Percentiles rank a stretch among this genome's conserved stretches.
phyloP scores from a whole-genome alignment of 2,329 filamentous ascomycete genomes.

The Cryphonectria parasitica region DNA sequence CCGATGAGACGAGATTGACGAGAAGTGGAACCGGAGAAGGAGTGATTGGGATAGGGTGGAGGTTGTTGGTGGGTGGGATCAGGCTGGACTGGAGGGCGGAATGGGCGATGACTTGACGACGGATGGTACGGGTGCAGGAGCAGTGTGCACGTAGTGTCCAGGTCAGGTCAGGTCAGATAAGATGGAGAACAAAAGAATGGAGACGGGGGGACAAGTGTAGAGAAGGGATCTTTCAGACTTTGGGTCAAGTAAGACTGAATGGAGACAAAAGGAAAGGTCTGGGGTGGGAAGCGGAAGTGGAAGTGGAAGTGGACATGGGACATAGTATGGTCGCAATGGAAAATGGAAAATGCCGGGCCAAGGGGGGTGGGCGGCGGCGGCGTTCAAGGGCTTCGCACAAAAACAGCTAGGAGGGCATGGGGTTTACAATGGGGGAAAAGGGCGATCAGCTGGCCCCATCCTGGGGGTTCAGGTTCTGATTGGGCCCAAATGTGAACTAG shows the following conservation, averaged over 20 bases:
- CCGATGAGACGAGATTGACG: slow-evolving; percentile 1
- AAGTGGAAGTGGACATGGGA: neutral
- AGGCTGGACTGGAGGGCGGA: neutral
- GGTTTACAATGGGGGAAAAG: slow-evolving; percentile 9
- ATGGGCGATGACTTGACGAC: neutral
- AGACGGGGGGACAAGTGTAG: slow-evolving; percentile 8
- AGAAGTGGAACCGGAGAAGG: neutral
- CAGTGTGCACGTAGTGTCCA: neutral
- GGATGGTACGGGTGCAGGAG: neutral
- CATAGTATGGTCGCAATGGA: neutral
- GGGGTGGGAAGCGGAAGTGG: neutral
- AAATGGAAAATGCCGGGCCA: neutral
- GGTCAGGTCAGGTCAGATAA: neutral
- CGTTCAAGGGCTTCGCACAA: neutral
- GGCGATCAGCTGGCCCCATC: slow-evolving; percentile 22
- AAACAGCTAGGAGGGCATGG: slow-evolving; percentile 10
- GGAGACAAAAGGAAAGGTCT: neutral
- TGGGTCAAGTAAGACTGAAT: neutral
- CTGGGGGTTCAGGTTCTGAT: slow-evolving; percentile 32
- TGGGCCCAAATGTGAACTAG: slow-evolving; percentile 27
- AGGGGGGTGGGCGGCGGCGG: slow-evolving; percentile 2
- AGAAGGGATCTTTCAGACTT: neutral
- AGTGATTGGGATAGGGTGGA: slow-evolving; percentile 5
- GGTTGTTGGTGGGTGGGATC: neutral
- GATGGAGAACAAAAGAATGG: slow-evolving; percentile 22